Conservation (phyloP, 768 basidiomycete genomes). For the Filobasidium wieringae region DNA sequence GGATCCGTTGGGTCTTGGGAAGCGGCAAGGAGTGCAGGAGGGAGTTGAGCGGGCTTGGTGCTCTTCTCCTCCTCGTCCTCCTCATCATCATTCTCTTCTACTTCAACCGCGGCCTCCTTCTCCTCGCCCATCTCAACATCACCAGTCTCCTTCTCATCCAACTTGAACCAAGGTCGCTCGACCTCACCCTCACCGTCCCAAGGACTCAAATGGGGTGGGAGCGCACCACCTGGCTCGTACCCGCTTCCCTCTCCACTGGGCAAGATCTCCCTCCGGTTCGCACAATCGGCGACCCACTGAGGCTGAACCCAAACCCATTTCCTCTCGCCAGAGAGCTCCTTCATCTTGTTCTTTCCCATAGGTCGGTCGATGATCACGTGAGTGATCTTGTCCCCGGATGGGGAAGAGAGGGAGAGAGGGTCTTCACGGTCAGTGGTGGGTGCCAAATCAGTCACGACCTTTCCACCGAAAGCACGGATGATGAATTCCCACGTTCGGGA, state of each 20-base stretch:
- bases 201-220: conserved; percentile 92
- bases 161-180: conserved; percentile 35
- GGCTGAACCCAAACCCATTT: conserved; percentile 85
- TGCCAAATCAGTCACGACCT: conserved; percentile 68
- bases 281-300: conserved; percentile 94
- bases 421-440: conserved; percentile 42
- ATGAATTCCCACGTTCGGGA: conserved; percentile 88
- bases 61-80: conserved; percentile 39
- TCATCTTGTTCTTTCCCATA: conserved; percentile 39
- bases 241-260: conserved; percentile 52
- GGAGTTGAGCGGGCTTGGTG: conserved; percentile 25
- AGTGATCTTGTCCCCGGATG: conserved; percentile 73
- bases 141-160: conserved; percentile 22
- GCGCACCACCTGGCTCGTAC: conserved; percentile 69
- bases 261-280: conserved; percentile 73
- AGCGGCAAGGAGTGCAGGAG: conserved; percentile 41
- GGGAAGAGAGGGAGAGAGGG: conserved; percentile 48
- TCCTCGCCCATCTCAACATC: conserved; percentile 53
- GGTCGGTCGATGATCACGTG: conserved; percentile 94
- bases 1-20: conserved; percentile 47
- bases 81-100: conserved; percentile 36
- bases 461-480: conserved; percentile 80
- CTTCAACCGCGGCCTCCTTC: conserved; percentile 37
- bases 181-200: conserved; percentile 62
- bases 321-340: conserved; percentile 52